phyloP scores from a whole-genome alignment of 768 basidiomycete species.

The Albatrellus ellisii region DNA sequence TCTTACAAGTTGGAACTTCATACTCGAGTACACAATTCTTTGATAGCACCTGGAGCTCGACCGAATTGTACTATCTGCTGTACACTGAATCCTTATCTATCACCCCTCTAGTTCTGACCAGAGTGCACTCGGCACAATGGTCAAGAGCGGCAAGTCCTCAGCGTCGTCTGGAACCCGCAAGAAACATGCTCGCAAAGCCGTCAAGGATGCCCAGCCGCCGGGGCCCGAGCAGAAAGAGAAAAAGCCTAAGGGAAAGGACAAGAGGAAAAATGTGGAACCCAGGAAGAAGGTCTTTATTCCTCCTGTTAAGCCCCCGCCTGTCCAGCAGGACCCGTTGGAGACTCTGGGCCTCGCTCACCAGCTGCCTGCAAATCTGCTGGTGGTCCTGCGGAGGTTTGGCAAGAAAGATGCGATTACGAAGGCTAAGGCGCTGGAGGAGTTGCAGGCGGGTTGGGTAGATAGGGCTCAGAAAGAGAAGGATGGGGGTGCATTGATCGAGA shows the following conservation, averaged over 20 bases:
- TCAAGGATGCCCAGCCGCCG: slow-evolving; percentile 18
- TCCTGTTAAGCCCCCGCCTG: slow-evolving; percentile 65
- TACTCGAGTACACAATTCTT: no score
- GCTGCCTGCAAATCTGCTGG: slow-evolving; percentile 70
- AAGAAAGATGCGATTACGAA: slow-evolving; percentile 90
- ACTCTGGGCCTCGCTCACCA: slow-evolving; percentile 61
- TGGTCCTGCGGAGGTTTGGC: slow-evolving; percentile 65
- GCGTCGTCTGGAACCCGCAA: slow-evolving; percentile 81
- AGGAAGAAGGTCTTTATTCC: slow-evolving; percentile 79
- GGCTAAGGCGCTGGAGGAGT: slow-evolving; percentile 73
- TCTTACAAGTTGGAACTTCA: no score
- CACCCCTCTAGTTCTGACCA: not conserved
- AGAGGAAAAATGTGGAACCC: slow-evolving; percentile 43
- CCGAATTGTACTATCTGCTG: no score
- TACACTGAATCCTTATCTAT: not conserved
- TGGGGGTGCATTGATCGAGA: slow-evolving; percentile 25
- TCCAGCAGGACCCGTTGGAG: slow-evolving; percentile 78
- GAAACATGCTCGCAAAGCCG: slow-evolving; percentile 78
- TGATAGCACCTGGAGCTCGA: no score
- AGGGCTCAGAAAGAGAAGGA: slow-evolving; percentile 30
- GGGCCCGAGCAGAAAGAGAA: slow-evolving; percentile 27
- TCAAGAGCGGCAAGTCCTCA: slow-evolving; percentile 42
- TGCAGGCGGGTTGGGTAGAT: slow-evolving; percentile 56
- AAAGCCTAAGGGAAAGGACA: slow-evolving; percentile 38
- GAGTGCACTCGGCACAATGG: no score